A percentile compares a stretch with the other conserved stretches of the same genome.
Evolutionary conservation across 2,329 filamentous ascomycete species (phyloP).

Genomic region (Colletotrichum chrysophilum): DNA sequence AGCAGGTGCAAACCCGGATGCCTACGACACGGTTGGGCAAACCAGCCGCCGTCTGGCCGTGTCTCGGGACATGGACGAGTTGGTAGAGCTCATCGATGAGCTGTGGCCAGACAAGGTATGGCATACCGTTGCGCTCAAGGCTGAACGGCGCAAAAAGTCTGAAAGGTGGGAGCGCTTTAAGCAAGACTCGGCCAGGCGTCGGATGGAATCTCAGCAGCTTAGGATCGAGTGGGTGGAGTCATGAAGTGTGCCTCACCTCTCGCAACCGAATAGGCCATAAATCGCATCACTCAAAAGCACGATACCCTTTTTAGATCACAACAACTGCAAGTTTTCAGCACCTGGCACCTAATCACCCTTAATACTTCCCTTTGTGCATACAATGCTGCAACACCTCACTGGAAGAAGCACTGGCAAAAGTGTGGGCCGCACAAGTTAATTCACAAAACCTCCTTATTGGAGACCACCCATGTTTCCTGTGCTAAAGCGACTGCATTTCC

Average conservation of each 20-base stretch:
- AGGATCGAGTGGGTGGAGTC: background rate
- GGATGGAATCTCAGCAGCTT: background rate
- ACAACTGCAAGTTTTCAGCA: background rate
- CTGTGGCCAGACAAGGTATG: background rate
- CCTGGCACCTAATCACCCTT: background rate
- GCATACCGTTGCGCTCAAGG: background rate
- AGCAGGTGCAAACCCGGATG: conserved; percentile 27
- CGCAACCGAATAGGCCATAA: background rate
- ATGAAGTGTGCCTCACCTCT: background rate
- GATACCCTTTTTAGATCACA: background rate
- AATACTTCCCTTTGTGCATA: background rate
- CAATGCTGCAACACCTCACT: background rate
- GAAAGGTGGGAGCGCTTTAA: background rate
- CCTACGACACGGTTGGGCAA: background rate
- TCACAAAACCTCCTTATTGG: background rate
- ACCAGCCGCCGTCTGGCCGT: background rate
- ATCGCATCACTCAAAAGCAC: background rate
- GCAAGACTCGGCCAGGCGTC: background rate
- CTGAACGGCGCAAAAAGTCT: background rate
- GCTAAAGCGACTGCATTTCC: background rate
- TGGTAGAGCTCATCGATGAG: background rate
- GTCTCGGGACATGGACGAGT: background rate
- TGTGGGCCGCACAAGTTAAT: background rate
- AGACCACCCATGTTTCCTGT: background rate
- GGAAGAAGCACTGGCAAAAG: background rate